A percentile compares a stretch with the other conserved stretches of the same genome.
These are phyloP conservation scores for Boechera retrofracta DNA, from an alignment of 345 rosid genomes.

Conservation along the genomic window DNA sequence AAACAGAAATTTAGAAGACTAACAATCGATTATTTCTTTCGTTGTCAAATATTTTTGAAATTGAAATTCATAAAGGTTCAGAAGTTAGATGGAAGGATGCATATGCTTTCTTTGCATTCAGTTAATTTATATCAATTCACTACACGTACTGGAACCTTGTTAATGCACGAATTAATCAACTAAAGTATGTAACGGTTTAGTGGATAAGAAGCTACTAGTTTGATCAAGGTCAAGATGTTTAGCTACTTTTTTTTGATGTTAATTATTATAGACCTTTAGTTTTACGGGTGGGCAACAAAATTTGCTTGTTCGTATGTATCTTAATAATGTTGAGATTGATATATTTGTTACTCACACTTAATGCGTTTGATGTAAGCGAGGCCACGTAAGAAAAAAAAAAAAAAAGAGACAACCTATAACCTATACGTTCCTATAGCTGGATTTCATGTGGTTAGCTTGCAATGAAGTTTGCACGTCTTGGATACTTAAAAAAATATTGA, in stretches of 20 bases:
- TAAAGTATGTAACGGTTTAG: background rate
- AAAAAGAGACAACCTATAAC: background rate
- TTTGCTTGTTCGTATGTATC: background rate
- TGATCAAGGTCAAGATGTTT: background rate
- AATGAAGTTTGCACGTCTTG: constrained; percentile 31
- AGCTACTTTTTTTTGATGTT: background rate
- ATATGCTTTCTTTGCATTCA: background rate
- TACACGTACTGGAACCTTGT: background rate
- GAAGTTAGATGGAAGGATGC: background rate
- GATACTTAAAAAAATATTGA: background rate
- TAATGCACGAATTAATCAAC: background rate
- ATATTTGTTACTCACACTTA: background rate
- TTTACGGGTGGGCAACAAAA: background rate
- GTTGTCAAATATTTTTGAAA: background rate
- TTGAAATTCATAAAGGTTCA: background rate
- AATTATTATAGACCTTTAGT: too few species aligned
- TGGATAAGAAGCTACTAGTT: background rate
- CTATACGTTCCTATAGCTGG: constrained; percentile 25
- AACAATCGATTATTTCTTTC: background rate
- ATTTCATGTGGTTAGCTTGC: constrained; percentile 36
- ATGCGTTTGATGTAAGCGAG: background rate
- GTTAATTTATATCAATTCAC: background rate
- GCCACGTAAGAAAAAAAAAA: background rate
- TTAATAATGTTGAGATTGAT: background rate
- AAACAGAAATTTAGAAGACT: background rate